Evolutionary conservation across 2,329 filamentous ascomycete species (phyloP).

Genomic region (Verticillium longisporum): DNA sequence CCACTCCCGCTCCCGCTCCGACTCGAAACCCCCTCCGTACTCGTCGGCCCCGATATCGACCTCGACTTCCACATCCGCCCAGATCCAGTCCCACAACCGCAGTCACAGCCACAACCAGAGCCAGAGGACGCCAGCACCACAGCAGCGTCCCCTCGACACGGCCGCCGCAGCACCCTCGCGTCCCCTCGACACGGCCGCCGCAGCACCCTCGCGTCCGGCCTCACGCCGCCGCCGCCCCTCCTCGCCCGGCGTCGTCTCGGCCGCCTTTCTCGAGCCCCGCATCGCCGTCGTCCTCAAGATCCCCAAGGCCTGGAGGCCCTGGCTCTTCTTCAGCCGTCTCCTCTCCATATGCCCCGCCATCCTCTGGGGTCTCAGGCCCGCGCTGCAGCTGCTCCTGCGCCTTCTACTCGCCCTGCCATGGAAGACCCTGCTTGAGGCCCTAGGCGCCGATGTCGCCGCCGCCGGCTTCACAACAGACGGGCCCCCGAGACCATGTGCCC

Average conservation of each 20-base stretch:
- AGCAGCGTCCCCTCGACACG: neutral
- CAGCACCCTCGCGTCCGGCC: neutral
- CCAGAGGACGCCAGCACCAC: neutral
- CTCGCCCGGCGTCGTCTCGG: conserved; percentile 9
- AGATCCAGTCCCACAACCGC: neutral
- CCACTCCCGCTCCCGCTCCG: conserved; percentile 2
- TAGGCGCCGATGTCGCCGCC: conserved; percentile 4
- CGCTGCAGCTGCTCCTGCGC: conserved; percentile 61
- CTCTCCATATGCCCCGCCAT: conserved; percentile 63
- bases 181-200: neutral
- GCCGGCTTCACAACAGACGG: conserved; percentile 8
- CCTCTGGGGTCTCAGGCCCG: conserved; percentile 65
- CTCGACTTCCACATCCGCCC: neutral
- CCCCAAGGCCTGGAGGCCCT: conserved; percentile 64
- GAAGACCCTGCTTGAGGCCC: conserved; percentile 7
- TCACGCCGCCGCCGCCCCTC: conserved; percentile 2
- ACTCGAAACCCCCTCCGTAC: conserved; percentile 3
- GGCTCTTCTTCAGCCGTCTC: conserved; percentile 66
- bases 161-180: neutral
- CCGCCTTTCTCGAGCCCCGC: conserved; percentile 61
- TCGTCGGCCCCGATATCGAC: neutral
- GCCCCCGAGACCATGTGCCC: conserved; percentile 22
- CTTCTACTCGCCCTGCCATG: conserved; percentile 35
- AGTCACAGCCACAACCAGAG: neutral
- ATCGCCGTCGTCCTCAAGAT: conserved; percentile 74